Percentiles rank a stretch among this genome's conserved stretches.
phyloP scores from a whole-genome alignment of 148 eudicot species.

The Chenopodium quinoa region DNA sequence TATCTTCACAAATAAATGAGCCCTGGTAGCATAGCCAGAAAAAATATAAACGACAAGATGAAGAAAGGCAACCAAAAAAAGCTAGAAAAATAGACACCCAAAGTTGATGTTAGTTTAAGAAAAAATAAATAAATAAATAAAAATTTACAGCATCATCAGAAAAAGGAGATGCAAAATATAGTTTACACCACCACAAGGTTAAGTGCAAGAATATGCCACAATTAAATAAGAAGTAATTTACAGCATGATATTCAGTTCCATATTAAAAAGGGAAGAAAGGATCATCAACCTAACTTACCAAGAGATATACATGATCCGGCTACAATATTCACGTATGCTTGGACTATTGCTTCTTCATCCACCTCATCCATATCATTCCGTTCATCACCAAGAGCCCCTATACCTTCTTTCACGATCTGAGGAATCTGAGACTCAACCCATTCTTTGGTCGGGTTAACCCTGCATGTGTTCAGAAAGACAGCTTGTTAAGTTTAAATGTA shows the following conservation, averaged over 20 bases:
- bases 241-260: not conserved
- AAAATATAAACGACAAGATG: not conserved
- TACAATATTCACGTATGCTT: slow-evolving; percentile 87
- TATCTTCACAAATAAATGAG: no score
- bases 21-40: no score
- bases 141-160: no score
- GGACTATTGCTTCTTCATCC: slow-evolving; percentile 79
- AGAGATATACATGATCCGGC: slow-evolving; percentile 93
- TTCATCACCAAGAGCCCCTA: slow-evolving; percentile 59
- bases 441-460: slow-evolving; percentile 72
- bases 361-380: slow-evolving; percentile 57
- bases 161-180: not conserved
- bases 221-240: not conserved
- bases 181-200: not conserved
- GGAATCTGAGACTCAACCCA: slow-evolving; percentile 97
- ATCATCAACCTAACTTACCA: slow-evolving; percentile 46
- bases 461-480: slow-evolving; percentile 24
- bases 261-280: not conserved
- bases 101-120: no score
- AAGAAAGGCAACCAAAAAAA: not conserved
- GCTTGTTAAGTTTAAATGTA: not conserved
- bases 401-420: slow-evolving; percentile 58
- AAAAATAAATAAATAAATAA: no score
- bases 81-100: no score
- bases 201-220: not conserved